Percentiles rank a stretch among this genome's conserved stretches.
Conservation (phyloP, 495 filamentous ascomycete genomes). For the Hypomontagnella submonticulosa region DNA sequence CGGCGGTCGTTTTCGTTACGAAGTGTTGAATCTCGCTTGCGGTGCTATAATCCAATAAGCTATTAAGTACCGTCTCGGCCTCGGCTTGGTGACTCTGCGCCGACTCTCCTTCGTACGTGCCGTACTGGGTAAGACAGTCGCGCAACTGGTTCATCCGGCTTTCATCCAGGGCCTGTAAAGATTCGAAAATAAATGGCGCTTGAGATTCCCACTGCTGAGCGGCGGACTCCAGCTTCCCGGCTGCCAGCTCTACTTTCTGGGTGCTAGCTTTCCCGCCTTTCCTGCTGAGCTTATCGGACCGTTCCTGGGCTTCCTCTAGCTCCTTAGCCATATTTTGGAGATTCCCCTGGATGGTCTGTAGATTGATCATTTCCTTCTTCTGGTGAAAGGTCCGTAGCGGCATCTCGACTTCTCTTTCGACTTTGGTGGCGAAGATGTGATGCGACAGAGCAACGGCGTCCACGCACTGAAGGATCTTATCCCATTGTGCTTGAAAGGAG, state of each 20-base stretch:
- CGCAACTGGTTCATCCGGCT: constrained; percentile 88
- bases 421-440: constrained; percentile 80
- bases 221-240: constrained; percentile 78
- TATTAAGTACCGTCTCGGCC: constrained; percentile 84
- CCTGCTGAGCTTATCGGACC: constrained; percentile 83
- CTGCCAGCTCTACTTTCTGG: constrained; percentile 82
- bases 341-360: constrained; percentile 85
- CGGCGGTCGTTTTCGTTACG: constrained; percentile 61
- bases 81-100: constrained; percentile 79
- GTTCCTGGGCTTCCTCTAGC: constrained; percentile 85
- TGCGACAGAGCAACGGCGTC: constrained; percentile 86
- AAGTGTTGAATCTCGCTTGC: constrained; percentile 91
- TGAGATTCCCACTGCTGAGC: constrained; percentile 92
- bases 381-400: constrained; percentile 80
- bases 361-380: constrained; percentile 80
- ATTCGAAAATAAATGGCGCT: constrained; percentile 95
- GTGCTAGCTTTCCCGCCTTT: constrained; percentile 82
- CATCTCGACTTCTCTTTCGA: constrained; percentile 90
- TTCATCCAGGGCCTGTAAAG: constrained; percentile 91
- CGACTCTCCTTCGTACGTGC: constrained; percentile 92
- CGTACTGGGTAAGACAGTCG: constrained; percentile 89
- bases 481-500: constrained; percentile 92
- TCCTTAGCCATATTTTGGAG: constrained; percentile 83
- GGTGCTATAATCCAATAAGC: constrained; percentile 87
- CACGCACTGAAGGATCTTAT: constrained; percentile 83